Conservation (phyloP, 2,329 filamentous ascomycete genomes). For the Chalaropsis ovoidea region DNA sequence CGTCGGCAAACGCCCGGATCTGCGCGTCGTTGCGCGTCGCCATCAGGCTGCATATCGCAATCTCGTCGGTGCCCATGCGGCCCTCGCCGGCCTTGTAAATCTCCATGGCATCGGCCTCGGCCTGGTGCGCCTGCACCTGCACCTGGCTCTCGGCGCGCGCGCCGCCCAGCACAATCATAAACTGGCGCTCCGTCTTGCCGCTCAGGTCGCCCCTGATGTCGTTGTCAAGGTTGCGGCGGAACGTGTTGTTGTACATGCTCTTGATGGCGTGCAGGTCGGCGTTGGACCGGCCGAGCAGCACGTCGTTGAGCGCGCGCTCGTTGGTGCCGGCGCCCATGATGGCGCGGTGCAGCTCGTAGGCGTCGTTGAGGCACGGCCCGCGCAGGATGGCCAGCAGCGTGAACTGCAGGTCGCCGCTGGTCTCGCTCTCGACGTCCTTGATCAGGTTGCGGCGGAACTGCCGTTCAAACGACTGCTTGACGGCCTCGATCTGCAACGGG, state of each 20-base stretch:
- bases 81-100: slow-evolving; percentile 70
- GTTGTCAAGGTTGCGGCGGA: slow-evolving; percentile 54
- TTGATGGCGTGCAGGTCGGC: slow-evolving; percentile 85
- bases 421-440: slow-evolving; percentile 68
- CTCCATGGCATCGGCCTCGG: slow-evolving; percentile 65
- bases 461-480: slow-evolving; percentile 57
- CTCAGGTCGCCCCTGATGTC: slow-evolving; percentile 72
- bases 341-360: slow-evolving; percentile 57
- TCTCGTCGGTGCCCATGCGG: slow-evolving; percentile 60
- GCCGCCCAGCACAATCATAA: slow-evolving; percentile 68
- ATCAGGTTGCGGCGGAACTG: slow-evolving; percentile 58
- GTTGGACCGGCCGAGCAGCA: slow-evolving; percentile 72
- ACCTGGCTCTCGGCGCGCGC: slow-evolving; percentile 66
- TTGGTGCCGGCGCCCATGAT: slow-evolving; percentile 78
- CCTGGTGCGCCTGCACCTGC: slow-evolving; percentile 60
- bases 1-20: slow-evolving; percentile 66
- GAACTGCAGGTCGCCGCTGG: slow-evolving; percentile 61
- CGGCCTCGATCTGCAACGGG: slow-evolving; percentile 61
- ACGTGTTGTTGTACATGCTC: slow-evolving; percentile 58
- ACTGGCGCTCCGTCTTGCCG: slow-evolving; percentile 76
- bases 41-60: slow-evolving; percentile 69
- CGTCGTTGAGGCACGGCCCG: slow-evolving; percentile 71
- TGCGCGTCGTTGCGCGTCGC: slow-evolving; percentile 68
- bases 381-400: slow-evolving; percentile 64
- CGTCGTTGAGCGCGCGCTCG: slow-evolving; percentile 73